Evolutionary conservation across 352 stramenopile species (phyloP).

Genomic region (Phytophthora chlamydospora): DNA sequence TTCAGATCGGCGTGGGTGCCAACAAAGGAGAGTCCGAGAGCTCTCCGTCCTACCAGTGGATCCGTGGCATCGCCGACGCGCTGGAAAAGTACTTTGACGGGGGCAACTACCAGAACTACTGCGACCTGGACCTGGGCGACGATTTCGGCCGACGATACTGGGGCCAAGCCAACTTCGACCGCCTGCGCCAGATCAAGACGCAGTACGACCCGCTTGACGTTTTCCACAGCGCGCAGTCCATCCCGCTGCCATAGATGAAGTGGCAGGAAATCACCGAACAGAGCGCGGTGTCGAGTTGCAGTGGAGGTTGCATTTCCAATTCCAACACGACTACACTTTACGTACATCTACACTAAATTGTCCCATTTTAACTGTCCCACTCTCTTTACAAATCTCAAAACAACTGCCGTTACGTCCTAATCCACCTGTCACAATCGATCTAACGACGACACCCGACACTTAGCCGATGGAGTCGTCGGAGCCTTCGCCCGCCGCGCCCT

Average conservation of each 20-base stretch:
- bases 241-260: conserved; percentile 40
- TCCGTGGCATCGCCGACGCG: conserved; percentile 40
- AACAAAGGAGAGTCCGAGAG: conserved; percentile 46
- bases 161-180: conserved; percentile 55
- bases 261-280: no score
- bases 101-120: conserved; percentile 71
- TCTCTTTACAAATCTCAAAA: no score
- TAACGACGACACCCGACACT: conserved; percentile 12
- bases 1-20: conserved; percentile 50
- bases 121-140: conserved; percentile 51
- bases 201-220: conserved; percentile 55
- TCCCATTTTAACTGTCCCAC: no score
- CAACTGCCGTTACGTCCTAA: no score
- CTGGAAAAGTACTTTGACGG: conserved; percentile 50
- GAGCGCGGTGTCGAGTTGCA: no score
- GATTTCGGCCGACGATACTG: conserved; percentile 56
- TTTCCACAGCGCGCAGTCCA: conserved; percentile 64
- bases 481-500: conserved; percentile 9
- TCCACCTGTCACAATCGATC: conserved; percentile 13
- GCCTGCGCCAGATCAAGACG: conserved; percentile 53
- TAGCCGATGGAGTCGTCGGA: conserved; percentile 9
- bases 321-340: background rate
- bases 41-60: conserved; percentile 49
- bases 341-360: no score
- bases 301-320: conserved; percentile 6